Base-by-base conservation (phyloP, 2,329 filamentous ascomycete genomes). In the Alternaria arbusti region DNA sequence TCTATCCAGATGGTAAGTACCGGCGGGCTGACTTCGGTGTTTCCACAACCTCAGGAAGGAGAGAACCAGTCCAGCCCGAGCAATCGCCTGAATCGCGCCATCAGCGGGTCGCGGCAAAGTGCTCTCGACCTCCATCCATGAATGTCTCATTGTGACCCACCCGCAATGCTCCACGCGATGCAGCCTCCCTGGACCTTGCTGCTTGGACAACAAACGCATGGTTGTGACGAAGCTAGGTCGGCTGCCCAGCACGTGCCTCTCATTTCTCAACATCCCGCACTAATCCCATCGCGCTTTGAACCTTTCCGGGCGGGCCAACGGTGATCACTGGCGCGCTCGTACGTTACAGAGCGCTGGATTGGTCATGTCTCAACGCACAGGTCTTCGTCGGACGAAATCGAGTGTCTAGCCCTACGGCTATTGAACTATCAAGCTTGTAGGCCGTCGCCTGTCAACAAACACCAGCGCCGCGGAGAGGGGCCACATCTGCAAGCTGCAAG, bases 341-440 rank as follows among this genome's bases (percentile, higher is more conserved):
- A 40, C 50, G 32, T 45, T 46, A 56, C 44, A 54, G 54, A 28
- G 25, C 51, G 46, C 43, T 36, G 63, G 58, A 73, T 74, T 74
- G 73, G 73, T 49, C 67, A 74, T 69, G 74, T 74, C 67, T 71
- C 70, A 73, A 58, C 59, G 66, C 67, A 68, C 63, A 60, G 64
- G 43, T 66, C 59, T 67, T 67, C 56, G 54, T 59, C 62, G 54
- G 57, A 57, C 47, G 57, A 52, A 51, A 55, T 60, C 50, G 58
- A 61, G 26, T 47, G 60, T 56, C 66, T 66, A 55, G 61, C 58
- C 55, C 64, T 51, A 60, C 52, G 62, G 32, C 61, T 61, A 59
- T 70, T 46, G 57, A 69, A 52, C 50, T 40, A 64, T 71, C 66
- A 63, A 66, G 66, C 59, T 61, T 47, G 26, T 28, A 36, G 17